phyloP scores from a whole-genome alignment of 2,329 filamentous ascomycete genomes.

The Gyromitra esculenta region DNA sequence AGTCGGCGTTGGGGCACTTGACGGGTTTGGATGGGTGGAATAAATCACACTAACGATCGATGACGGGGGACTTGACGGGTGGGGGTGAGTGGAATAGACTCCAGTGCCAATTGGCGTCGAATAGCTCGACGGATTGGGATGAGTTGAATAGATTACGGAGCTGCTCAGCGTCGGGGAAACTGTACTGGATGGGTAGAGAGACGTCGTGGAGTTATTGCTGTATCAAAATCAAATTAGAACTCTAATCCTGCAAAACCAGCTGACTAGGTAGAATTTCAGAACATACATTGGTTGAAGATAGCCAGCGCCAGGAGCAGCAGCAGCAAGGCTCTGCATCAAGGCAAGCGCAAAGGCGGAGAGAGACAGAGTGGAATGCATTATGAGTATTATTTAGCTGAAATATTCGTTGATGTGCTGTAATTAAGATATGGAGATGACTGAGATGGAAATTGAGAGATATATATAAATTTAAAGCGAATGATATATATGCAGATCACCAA shows the following conservation, averaged over 20 bases:
- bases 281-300: neutral
- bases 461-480: conserved; percentile 4
- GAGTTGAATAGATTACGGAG: neutral
- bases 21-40: neutral
- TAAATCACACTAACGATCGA: neutral
- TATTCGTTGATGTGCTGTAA: neutral
- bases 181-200: neutral
- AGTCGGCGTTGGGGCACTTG: neutral
- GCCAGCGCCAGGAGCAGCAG: conserved; percentile 25
- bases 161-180: neutral
- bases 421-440: neutral
- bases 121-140: neutral
- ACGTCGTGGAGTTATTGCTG: neutral
- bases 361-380: conserved; percentile 25
- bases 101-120: neutral
- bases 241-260: neutral
- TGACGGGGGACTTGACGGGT: neutral
- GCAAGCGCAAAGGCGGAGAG: conserved; percentile 35
- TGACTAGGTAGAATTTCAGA: too few relatives aligned
- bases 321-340: conserved; percentile 41
- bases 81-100: neutral
- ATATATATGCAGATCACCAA: conserved; percentile 12
- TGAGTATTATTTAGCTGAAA: conserved; percentile 14
- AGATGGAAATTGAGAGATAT: neutral
- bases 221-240: neutral